These are phyloP conservation scores for Stagonosporopsis tanaceti DNA, from an alignment of 2,329 filamentous ascomycete genomes.

Conservation along the genomic window DNA sequence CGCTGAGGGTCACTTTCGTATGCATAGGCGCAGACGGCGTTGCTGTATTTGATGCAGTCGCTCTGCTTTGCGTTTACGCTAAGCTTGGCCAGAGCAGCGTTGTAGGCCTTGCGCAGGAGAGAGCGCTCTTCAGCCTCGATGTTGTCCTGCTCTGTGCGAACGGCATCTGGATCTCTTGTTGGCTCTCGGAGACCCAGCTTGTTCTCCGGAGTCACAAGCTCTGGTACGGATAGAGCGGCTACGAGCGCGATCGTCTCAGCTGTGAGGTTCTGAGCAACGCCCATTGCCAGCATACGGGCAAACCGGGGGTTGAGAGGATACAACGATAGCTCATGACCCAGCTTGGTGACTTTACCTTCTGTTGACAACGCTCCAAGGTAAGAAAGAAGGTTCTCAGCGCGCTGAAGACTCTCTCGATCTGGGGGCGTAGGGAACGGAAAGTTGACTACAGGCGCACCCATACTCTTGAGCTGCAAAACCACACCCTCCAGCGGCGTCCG, in stretches of 20 bases:
- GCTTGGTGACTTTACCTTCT: constrained; percentile 76
- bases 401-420: constrained; percentile 75
- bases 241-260: constrained; percentile 89
- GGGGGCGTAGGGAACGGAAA: constrained; percentile 97
- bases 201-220: constrained; percentile 84
- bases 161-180: constrained; percentile 53
- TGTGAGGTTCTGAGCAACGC: constrained; percentile 81
- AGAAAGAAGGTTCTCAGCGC: constrained; percentile 84
- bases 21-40: constrained; percentile 84
- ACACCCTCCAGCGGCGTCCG: constrained; percentile 89
- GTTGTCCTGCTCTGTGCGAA: constrained; percentile 71
- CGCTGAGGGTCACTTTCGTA: constrained; percentile 59
- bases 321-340: constrained; percentile 82
- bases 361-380: constrained; percentile 83
- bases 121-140: constrained; percentile 75
- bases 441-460: constrained; percentile 90
- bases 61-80: constrained; percentile 77
- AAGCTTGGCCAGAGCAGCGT: constrained; percentile 79
- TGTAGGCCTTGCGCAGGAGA: constrained; percentile 69
- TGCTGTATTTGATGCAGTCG: constrained; percentile 89
- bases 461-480: constrained; percentile 91
- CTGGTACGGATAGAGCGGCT: constrained; percentile 84
- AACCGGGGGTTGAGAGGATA: constrained; percentile 93
- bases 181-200: constrained; percentile 71
- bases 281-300: constrained; percentile 88